phyloP scores from a whole-genome alignment of 257 asterid species.

The Nicotiana obtusifolia region DNA sequence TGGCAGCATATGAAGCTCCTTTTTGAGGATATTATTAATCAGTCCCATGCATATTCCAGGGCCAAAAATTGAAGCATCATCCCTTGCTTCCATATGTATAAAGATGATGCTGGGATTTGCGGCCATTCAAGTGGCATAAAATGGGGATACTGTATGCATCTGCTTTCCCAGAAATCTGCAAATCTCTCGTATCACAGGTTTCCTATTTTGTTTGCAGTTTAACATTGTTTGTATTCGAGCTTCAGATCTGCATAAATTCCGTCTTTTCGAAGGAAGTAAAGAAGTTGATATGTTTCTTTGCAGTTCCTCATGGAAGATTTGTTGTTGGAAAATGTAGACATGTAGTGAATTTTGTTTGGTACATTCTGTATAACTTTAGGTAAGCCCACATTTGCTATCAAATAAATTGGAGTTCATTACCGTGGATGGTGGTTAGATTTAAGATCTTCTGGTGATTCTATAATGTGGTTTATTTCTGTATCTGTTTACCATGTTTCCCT shows the following conservation, averaged over 20 bases:
- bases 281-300: not conserved
- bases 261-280: not conserved
- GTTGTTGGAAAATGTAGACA: not conserved
- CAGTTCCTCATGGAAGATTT: not conserved
- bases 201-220: constrained; percentile 3
- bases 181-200: constrained; percentile 31
- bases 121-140: constrained; percentile 44
- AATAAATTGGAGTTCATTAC: not conserved
- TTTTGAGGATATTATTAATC: constrained; percentile 33
- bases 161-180: constrained; percentile 37
- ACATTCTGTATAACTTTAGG: not conserved
- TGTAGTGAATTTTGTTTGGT: not conserved
- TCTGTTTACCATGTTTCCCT: not conserved
- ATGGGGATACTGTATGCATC: constrained; percentile 31
- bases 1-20: constrained; percentile 27
- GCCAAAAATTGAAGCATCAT: constrained; percentile 48
- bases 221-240: constrained; percentile 4
- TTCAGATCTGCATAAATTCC: constrained; percentile 1
- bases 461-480: not conserved
- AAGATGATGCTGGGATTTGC: constrained; percentile 41
- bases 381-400: not conserved
- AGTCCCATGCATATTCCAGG: constrained; percentile 59
- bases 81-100: constrained; percentile 53
- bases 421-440: not conserved
- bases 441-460: not conserved